phyloP scores from a whole-genome alignment of 305 asterid genomes.

The Solanum hybrid region DNA sequence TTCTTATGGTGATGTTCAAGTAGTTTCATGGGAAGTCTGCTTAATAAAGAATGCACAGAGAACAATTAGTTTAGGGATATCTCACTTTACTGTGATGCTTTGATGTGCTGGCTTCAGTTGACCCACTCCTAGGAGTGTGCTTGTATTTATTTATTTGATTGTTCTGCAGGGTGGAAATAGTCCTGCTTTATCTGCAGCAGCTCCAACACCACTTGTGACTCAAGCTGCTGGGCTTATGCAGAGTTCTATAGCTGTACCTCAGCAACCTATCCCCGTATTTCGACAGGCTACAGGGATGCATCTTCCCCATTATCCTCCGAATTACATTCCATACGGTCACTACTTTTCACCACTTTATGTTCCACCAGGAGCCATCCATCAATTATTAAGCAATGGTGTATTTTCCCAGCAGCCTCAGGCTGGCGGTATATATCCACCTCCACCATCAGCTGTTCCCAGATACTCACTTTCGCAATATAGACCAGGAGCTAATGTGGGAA shows the following conservation, averaged over 20 bases:
- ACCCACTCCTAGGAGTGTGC: background rate
- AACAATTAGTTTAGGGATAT: background rate
- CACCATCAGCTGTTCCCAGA: slow-evolving; percentile 63
- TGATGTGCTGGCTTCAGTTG: background rate
- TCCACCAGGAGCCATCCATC: slow-evolving; percentile 78
- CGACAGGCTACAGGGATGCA: slow-evolving; percentile 84
- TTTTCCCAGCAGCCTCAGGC: slow-evolving; percentile 88
- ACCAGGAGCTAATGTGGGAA: slow-evolving; percentile 65
- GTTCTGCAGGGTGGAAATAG: slow-evolving; percentile 63
- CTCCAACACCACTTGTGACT: slow-evolving; percentile 62
- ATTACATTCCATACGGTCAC: slow-evolving; percentile 68
- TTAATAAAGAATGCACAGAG: background rate
- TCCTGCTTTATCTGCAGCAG: slow-evolving; percentile 49
- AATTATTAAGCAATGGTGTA: slow-evolving; percentile 59
- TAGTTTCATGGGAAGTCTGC: background rate
- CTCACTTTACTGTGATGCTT: background rate
- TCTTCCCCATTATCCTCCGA: slow-evolving; percentile 76
- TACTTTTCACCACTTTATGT: slow-evolving; percentile 69
- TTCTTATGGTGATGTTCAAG: slow-evolving; percentile 1
- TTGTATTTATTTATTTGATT: slow-evolving; percentile 15
- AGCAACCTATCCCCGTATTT: slow-evolving; percentile 66
- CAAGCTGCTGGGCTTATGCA: slow-evolving; percentile 77
- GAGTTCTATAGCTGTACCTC: slow-evolving; percentile 53
- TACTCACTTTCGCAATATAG: slow-evolving; percentile 73
- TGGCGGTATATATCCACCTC: slow-evolving; percentile 57